Evolutionary conservation across 306 rosid genomes (phyloP), one percentile per base, ranked within the genome.

Genomic region (Medicago ruthenica): DNA sequence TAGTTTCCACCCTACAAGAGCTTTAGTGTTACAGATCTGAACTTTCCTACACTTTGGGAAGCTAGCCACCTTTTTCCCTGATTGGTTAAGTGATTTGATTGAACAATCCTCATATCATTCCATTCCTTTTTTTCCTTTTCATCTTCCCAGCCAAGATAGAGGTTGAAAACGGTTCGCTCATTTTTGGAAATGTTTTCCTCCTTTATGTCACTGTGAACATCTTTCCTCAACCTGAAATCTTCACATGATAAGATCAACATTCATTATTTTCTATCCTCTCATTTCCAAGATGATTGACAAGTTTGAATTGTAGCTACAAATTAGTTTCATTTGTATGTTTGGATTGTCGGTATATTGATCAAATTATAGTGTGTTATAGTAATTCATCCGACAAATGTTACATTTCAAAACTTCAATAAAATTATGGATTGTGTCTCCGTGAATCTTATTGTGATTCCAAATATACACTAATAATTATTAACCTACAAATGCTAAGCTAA

Each of bases 71-170:
- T 73, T 75, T 82, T 68, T 70, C 12, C 85, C 41, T 63, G 11
- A 79, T 77, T 77, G 86, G 82, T 69, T 65, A 71, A 71, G 40
- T 74, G 85, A 84, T 73, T 80, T 76, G 85, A 87, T 71, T 53
- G 79, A 77, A 82, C 87, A 72, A 63, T 70, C 75, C 71, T 67
- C 15, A 53, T 21, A 66, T 71, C 79, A 80, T 82, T 83, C 88
- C 72, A 68, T 76, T 69, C 76, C 71, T 42, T 65, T 48, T 79
- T 74, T 34, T 44, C 78, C 58, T 68, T 79, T 76, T 55, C 75
- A n/a, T 67, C 80, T 73, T 69, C 79, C 4, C 48, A 24, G 39
- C 81, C 24, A 60, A 47, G 57, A 75, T 57, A 79, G 71, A 71
- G 54, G 63, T 75, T 31, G 42, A 74, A 55, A 75, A 50, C 57